Conservation (phyloP, 129 eudicot genomes). For the Logfia minima region DNA sequence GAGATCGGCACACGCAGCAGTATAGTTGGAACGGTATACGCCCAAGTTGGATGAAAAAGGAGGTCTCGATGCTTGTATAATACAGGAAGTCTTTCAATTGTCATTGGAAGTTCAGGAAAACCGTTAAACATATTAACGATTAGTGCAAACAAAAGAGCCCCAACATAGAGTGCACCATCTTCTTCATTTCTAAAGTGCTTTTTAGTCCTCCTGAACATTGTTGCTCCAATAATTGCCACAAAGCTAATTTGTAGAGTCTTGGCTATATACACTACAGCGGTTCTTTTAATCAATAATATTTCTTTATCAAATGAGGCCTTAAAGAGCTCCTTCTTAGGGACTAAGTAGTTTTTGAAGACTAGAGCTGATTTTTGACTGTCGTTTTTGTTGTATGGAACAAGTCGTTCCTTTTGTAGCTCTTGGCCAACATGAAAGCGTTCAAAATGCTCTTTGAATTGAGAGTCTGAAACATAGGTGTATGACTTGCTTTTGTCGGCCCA, state of each 20-base stretch:
- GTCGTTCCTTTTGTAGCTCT: conserved; percentile 21
- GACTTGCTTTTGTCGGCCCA: conserved; percentile 33
- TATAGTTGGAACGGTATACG: conserved; percentile 35
- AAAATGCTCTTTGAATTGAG: conserved; percentile 31
- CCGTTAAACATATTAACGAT: conserved; percentile 39
- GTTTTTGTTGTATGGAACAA: conserved; percentile 18
- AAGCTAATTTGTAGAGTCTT: conserved; percentile 40
- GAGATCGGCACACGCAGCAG: conserved; percentile 40
- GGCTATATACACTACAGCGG: conserved; percentile 33
- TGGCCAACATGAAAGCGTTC: conserved; percentile 36
- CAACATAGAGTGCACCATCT: conserved; percentile 40
- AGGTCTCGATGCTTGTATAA: conserved; percentile 37
- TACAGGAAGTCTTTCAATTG: conserved; percentile 39
- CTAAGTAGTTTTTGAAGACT: conserved; percentile 29
- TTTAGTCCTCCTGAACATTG: conserved; percentile 38
- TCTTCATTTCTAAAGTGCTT: conserved; percentile 42
- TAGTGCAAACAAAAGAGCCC: conserved; percentile 38
- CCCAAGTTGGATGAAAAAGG: conserved; percentile 39
- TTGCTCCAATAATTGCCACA: conserved; percentile 36
- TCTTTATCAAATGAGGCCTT: conserved; percentile 41
- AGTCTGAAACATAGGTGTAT: conserved; percentile 24
- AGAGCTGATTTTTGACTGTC: conserved; percentile 26
- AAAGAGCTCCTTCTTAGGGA: conserved; percentile 33
- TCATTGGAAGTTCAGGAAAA: conserved; percentile 38
- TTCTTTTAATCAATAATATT: conserved; percentile 31